phyloP scores from a whole-genome alignment of 2,329 filamentous ascomycete species.

The Endothia cerciana region DNA sequence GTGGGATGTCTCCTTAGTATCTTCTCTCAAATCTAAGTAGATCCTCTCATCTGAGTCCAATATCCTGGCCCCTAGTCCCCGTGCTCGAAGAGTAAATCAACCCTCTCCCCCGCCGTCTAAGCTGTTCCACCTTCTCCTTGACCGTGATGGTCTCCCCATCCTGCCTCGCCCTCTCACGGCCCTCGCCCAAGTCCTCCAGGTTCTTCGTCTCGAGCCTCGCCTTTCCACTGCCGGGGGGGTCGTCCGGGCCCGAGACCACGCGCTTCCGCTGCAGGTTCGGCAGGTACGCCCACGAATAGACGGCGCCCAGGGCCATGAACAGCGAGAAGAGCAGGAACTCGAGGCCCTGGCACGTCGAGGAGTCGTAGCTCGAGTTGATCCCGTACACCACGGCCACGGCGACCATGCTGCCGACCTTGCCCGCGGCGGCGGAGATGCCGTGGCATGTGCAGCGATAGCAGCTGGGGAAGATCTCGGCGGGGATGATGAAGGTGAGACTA shows the following conservation, averaged over 20 bases:
- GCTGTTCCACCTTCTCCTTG: conserved; percentile 46
- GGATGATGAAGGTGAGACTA: conserved; percentile 66
- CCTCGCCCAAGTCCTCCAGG: conserved; percentile 56
- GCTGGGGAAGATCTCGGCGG: conserved; percentile 68
- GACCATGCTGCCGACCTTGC: conserved; percentile 61
- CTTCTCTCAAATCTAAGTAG: background rate
- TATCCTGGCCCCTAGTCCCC: conserved; percentile 15
- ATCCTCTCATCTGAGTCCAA: conserved; percentile 18
- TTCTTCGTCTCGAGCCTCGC: conserved; percentile 49
- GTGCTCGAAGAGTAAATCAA: conserved; percentile 7
- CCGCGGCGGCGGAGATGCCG: conserved; percentile 63
- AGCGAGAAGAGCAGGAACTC: conserved; percentile 56
- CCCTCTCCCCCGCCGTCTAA: conserved; percentile 40
- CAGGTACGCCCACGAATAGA: conserved; percentile 57
- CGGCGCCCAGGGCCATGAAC: conserved; percentile 52
- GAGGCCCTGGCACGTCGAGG: conserved; percentile 49
- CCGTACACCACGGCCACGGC: conserved; percentile 55
- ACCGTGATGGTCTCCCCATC: conserved; percentile 51
- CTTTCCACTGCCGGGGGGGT: conserved; percentile 38
- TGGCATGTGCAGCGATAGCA: conserved; percentile 66
- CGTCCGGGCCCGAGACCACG: conserved; percentile 28
- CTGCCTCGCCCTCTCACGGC: conserved; percentile 47
- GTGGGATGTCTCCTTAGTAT: background rate
- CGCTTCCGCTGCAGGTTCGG: conserved; percentile 50
- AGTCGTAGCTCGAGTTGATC: conserved; percentile 50